Base-by-base conservation (phyloP, 495 filamentous ascomycete species). In the Thozetella sp. region DNA sequence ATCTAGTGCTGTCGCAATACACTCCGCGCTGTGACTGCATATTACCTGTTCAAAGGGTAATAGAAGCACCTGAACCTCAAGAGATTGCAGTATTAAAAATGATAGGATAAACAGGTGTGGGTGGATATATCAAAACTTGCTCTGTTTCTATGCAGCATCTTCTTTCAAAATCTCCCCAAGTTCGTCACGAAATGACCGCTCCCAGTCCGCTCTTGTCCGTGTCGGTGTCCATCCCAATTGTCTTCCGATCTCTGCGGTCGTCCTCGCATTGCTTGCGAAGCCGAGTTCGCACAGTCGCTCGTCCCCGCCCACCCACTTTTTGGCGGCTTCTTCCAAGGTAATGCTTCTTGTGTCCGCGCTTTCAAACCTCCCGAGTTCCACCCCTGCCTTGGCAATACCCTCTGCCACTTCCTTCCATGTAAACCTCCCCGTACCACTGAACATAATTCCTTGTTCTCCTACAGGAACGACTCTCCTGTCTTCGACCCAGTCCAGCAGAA, bases 401-500 rank as follows among this genome's bases (percentile, higher is more conserved):
- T 76, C 55, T 4, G 69, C 58, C 2, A 80, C 20, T 22, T 80
- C 74, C 12, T 50, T 54, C 77, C 75, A 83, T 1, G 70, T 64
- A 59, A 74, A 68, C 10, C 62, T 60, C 0, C 80, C 81, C 25
- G 67, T 78, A 1, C 65, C 75, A 17, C 67, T 72, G 62, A 83
- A 85, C 43, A 76, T 73, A 27, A 80, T 76, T 0, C 77, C 82
- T 54, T 67, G 61, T 57, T 76, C 69, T 0, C 81, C 80, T 22
- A 58, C 61, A 1, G 76, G 78, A 4, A 82, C 57, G n/a, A n/a
- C n/a, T n/a, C n/a, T n/a, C n/a, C n/a, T n/a, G 22, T 58, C 64
- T 11, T 64, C 60, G 0, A 37, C 13, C 13, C 58, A 46, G 46
- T 57, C 51, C 25, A 37, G 55, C 22, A 63, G 20, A 2, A 63